These are phyloP conservation scores for Pichia phayaonensis DNA, from an alignment of 805 yeast species.

Conservation along the genomic window DNA sequence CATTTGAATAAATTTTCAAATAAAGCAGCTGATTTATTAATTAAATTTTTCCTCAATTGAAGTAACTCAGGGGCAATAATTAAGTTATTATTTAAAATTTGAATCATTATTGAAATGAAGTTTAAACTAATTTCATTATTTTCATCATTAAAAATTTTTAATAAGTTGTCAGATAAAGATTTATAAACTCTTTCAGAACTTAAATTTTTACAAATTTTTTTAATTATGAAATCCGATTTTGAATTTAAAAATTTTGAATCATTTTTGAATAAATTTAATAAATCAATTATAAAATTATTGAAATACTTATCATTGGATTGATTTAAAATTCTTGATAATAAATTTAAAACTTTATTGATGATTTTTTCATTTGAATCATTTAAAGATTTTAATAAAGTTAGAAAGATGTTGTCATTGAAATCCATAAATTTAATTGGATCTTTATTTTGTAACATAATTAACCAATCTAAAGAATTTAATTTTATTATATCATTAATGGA, in stretches of 20 bases:
- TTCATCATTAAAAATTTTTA: constrained; percentile 27
- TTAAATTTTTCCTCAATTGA: constrained; percentile 58
- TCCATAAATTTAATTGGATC: constrained; percentile 51
- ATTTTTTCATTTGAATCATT: constrained; percentile 69
- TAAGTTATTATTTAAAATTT: constrained; percentile 77
- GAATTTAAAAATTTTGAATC: constrained; percentile 61
- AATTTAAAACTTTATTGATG: constrained; percentile 61
- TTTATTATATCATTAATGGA: constrained; percentile 42
- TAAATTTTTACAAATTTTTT: constrained; percentile 74
- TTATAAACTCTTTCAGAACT: constrained; percentile 79
- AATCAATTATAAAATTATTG: constrained; percentile 62
- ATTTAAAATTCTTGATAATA: constrained; percentile 64
- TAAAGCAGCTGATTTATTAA: constrained; percentile 41
- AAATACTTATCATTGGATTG: constrained; percentile 72
- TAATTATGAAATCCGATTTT: constrained; percentile 74
- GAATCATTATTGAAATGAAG: constrained; percentile 75
- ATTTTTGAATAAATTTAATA: constrained; percentile 59
- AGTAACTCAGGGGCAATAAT: constrained; percentile 79
- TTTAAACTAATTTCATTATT: constrained; percentile 44
- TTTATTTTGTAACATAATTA: constrained; percentile 68
- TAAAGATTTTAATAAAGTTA: constrained; percentile 66
- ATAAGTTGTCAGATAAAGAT: constrained; percentile 66
- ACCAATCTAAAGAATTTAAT: constrained; percentile 84
- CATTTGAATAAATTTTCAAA: constrained; percentile 75
- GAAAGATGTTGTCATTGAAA: constrained; percentile 57